These are phyloP conservation scores for Amanita polypyramis DNA, from an alignment of 768 basidiomycete genomes.

Conservation along the genomic window DNA sequence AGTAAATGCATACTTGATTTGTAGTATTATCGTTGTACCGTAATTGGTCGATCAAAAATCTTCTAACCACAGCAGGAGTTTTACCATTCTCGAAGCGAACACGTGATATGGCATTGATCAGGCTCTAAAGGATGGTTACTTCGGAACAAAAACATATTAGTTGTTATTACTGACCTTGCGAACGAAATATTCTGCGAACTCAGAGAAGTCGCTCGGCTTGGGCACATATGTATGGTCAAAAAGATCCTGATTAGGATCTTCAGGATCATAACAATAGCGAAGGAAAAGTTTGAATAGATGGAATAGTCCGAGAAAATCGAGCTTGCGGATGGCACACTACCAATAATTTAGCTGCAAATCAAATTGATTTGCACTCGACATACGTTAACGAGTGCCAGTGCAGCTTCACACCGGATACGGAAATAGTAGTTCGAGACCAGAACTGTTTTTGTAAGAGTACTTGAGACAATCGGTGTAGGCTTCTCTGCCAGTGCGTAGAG, in stretches of 20 bases:
- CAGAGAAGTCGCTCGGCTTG: conserved; percentile 88
- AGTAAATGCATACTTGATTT: conserved; percentile 55
- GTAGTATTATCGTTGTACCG: conserved; percentile 92
- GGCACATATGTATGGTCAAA: conserved; percentile 89
- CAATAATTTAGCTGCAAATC: conserved; percentile 9
- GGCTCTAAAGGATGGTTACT: conserved; percentile 33
- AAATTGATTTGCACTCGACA: conserved; percentile 17
- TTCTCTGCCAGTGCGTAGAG: conserved; percentile 75
- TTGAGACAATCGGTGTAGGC: conserved; percentile 79
- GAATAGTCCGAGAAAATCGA: conserved; percentile 88
- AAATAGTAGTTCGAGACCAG: conserved; percentile 94
- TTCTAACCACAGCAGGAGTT: conserved; percentile 75
- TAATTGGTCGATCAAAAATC: conserved; percentile 87
- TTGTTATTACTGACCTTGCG: conserved; percentile 56
- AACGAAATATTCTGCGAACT: conserved; percentile 88
- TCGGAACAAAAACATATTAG: background rate
- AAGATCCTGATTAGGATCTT: conserved; percentile 71
- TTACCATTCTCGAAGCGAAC: conserved; percentile 84
- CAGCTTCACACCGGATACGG: conserved; percentile 92
- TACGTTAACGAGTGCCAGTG: conserved; percentile 72
- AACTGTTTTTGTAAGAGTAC: conserved; percentile 86
- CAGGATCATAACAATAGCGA: conserved; percentile 82
- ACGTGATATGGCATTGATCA: conserved; percentile 75
- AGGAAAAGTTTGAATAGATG: conserved; percentile 94
- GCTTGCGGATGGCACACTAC: conserved; percentile 74